phyloP scores from a whole-genome alignment of 2,329 filamentous ascomycete species.

The Diaporthe citrichinensis region DNA sequence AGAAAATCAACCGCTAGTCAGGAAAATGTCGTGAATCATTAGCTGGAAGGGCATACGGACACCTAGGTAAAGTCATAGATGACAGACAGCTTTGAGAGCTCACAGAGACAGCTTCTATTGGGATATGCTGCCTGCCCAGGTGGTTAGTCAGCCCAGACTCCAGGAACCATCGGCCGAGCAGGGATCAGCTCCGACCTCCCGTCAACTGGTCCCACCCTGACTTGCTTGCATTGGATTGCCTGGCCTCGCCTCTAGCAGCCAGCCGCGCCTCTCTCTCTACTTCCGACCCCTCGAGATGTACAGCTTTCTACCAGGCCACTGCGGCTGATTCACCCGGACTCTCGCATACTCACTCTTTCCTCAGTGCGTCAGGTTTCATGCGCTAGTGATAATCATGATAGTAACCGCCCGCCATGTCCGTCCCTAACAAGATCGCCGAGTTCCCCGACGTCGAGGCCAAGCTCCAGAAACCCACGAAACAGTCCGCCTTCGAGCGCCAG shows the following conservation, averaged over 20 bases:
- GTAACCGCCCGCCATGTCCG: slow-evolving; percentile 57
- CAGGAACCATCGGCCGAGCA: background rate
- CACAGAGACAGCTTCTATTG: background rate
- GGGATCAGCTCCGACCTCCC: slow-evolving; percentile 24
- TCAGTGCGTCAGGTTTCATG: background rate
- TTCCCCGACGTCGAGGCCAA: slow-evolving; percentile 85
- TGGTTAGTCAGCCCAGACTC: background rate
- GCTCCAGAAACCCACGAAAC: slow-evolving; percentile 83
- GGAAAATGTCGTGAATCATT: background rate
- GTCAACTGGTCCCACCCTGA: background rate
- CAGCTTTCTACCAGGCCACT: background rate
- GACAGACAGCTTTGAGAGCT: background rate
- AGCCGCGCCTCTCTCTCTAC: background rate
- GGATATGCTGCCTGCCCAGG: background rate
- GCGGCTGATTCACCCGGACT: background rate
- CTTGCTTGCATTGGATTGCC: background rate
- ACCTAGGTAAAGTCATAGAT: background rate
- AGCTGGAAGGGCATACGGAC: background rate
- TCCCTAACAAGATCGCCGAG: slow-evolving; percentile 62
- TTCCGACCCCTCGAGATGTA: background rate
- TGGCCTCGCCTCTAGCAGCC: background rate
- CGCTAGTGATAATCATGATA: slow-evolving; percentile 31
- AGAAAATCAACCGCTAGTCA: background rate
- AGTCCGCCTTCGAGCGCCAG: slow-evolving; percentile 89
- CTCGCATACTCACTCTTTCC: background rate